These are phyloP conservation scores for Crassisporium funariophilum DNA, from an alignment of 768 basidiomycete species.

Conservation along the genomic window DNA sequence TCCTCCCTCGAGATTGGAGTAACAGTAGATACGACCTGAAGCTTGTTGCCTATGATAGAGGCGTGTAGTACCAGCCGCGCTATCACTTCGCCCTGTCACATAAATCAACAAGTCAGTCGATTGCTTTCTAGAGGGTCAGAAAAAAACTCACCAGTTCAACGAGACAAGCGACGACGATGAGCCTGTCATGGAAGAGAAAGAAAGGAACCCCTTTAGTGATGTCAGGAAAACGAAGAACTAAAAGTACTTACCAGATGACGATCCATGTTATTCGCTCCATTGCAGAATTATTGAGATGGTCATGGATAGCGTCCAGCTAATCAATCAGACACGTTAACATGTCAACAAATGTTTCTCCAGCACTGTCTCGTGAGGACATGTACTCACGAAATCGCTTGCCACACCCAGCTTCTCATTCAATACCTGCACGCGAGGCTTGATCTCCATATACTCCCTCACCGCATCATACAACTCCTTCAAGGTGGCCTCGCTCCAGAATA, in stretches of 20 bases:
- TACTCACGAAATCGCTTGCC: conserved; percentile 83
- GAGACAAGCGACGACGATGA: conserved; percentile 88
- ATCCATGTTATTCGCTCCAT: conserved; percentile 86
- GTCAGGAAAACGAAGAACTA: conserved; percentile 14
- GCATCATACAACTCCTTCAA: conserved; percentile 89
- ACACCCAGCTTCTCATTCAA: conserved; percentile 88
- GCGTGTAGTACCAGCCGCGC: conserved; percentile 77
- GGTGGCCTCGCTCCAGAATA: conserved; percentile 95
- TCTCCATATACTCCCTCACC: conserved; percentile 94
- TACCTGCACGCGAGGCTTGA: conserved; percentile 76
- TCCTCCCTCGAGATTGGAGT: conserved; percentile 37
- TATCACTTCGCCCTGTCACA: conserved; percentile 72
- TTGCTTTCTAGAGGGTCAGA: not conserved
- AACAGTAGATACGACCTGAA: conserved; percentile 5
- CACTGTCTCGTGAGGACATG: not conserved
- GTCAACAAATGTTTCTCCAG: not conserved
- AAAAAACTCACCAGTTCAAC: conserved; percentile 72
- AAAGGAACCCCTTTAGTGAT: conserved; percentile 14
- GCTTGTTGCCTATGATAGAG: conserved; percentile 27
- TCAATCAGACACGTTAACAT: not conserved
- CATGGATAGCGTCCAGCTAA: conserved; percentile 89
- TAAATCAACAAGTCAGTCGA: not conserved
- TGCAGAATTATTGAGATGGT: conserved; percentile 85
- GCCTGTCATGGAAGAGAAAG: conserved; percentile 47
- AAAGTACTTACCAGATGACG: conserved; percentile 44